Percentiles rank a stretch among this genome's conserved stretches.
These are phyloP conservation scores for Tylopilus rubrobrunneus DNA, from an alignment of 768 basidiomycete species.

Conservation along the genomic window DNA sequence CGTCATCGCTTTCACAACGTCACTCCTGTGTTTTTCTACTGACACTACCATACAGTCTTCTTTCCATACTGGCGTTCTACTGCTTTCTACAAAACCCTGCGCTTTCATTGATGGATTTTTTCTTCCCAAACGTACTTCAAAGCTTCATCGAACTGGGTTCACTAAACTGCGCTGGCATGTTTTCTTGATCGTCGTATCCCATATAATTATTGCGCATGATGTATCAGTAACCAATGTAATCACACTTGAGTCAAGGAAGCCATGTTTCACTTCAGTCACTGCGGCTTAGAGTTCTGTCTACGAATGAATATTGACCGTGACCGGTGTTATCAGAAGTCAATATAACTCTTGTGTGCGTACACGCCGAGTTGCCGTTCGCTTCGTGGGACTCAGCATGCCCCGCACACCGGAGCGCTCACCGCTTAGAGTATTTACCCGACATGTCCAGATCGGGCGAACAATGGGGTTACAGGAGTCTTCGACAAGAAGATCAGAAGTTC, in stretches of 20 bases:
- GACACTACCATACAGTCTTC: conserved; percentile 2
- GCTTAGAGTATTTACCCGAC: background rate
- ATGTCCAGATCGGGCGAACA: conserved; percentile 2
- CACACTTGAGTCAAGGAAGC: background rate
- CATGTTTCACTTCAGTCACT: background rate
- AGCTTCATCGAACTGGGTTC: conserved; percentile 6
- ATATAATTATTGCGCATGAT: background rate
- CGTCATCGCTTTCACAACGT: background rate
- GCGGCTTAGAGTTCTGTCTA: background rate
- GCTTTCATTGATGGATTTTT: background rate
- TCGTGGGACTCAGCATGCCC: background rate
- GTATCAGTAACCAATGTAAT: conserved; percentile 5
- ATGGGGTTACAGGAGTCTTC: background rate
- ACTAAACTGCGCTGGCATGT: conserved; percentile 8
- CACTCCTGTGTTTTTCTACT: background rate
- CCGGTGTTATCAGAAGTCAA: background rate
- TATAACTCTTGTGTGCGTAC: too few species aligned
- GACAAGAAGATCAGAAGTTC: too few species aligned
- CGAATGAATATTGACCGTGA: background rate
- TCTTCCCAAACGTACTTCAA: background rate
- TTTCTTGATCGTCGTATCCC: background rate
- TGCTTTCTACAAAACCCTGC: background rate
- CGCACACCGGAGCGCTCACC: background rate
- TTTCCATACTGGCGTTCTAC: background rate
- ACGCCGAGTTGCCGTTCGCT: too few species aligned